Evolutionary conservation across 192 early-diverging fungal species (phyloP), one percentile per base, ranked within the genome.

Genomic region (Coemansia sp.): DNA sequence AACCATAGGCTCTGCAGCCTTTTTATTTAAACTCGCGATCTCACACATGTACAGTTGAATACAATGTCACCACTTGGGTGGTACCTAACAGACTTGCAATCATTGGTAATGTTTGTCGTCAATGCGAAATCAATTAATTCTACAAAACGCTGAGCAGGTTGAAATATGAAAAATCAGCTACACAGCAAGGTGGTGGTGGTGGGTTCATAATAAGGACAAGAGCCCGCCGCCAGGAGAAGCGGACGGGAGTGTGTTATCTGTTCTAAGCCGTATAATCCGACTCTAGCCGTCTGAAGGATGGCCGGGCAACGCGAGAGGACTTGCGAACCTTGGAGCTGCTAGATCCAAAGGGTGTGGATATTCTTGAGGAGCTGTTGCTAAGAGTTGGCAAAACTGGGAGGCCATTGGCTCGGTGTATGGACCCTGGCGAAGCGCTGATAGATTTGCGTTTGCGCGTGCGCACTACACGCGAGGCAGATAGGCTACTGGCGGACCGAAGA

Each of bases 271-370:
- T 28, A 30, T 69, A 69, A 64, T 76, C 74, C 25, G 74, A 71
- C 19, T 57, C 68, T 18, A 71, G 66, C 16, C 74, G 69, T 56
- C 76, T 81, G n/a, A 73, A 50, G 5, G 78, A 76, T 38, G 78
- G 74, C 28, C 78, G 73, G 6, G 66, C 55, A 28, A 76, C 73
- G 2, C 78, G 69, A 7, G 78, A 71, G 18, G 78, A 81, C 53
- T 81, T 81, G 69, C 78, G 78, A 30, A 81, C 73, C 26, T 71
- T 71, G 61, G 24, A 31, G 49, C 27, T 21, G 23, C 10, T n/a
- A 19, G 23, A 44, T 41, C 31, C 31, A 25, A n/a, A 21, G 26
- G 1, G 49, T 31, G 28, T 62, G 49, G 30, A 62, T 25, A 14
- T 25, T 24, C 50, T 49, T 14, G 38, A 44, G 12, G 38, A 44